Base-by-base conservation (phyloP, 2,329 filamentous ascomycete species). In the Calonectria pseudoreteaudii region DNA sequence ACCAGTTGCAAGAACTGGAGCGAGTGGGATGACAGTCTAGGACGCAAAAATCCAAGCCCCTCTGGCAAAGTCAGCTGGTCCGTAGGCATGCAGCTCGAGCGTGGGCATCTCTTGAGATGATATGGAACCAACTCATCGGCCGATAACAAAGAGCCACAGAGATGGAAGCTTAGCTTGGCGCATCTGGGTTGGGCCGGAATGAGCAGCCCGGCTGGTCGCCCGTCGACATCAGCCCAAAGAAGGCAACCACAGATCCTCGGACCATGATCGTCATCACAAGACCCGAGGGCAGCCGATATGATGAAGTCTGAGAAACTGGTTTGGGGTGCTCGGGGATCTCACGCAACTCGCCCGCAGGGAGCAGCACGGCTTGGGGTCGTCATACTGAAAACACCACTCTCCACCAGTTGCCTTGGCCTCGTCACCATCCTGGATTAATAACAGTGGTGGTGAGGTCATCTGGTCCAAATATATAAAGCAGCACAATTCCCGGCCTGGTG, bases 391-490 rank as follows among this genome's bases (percentile, higher is more conserved):
- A 62, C 65, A 58, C 65, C 52, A 72, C 23, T 60, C 67, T 31
- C 53, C 26, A 56, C 67, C 58, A 38, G 34, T 23, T 71, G 36
- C 53, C 14, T 11, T 8, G 26, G 62, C 65, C 67, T 67, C 69
- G 68, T 38, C 73, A 65, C 70, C 71, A 44, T 49, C n/a, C 65
- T 73, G 31, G 38, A 49, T 38, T 52, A 47, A 14, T 20, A 47
- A 47, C 30, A 18, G 49, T n/a, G 47, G 31, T 56, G 44, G 66
- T 66, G 70, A 66, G 62, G 50, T 56, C 38, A 49, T 58, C 70
- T 34, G 50, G 60, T 60, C 36, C n/a, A 30, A 30, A 56, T 80
- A 79, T 79, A 80, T 78, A 80, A 78, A 71, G 64, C 53, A 23
- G 49, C 36, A 56, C 44, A 47, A 20, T 44, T 67, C 72, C 72